Evolutionary conservation across 2,329 filamentous ascomycete genomes (phyloP), one percentile per base, ranked within the genome.

Genomic region (Arthrinium phaeospermum): DNA sequence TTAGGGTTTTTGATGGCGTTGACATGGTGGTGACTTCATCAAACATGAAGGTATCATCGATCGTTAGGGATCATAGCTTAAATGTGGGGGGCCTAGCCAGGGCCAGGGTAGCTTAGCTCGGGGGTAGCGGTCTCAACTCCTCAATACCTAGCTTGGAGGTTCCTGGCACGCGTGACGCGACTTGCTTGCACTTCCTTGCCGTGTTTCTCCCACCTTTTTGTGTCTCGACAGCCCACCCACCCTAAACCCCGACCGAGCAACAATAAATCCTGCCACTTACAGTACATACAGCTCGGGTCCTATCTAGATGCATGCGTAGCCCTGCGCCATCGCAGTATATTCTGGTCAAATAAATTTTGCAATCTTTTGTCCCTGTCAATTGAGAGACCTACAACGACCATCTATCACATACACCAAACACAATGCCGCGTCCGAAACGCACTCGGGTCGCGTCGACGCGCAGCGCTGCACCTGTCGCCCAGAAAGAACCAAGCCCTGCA

Each of bases 351-450:
- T n/a, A 47, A 46, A 19, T 10, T 27, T 19, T 24, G 13, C 6
- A 34, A 37, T 61, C 22, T 13, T 61, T 30, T 30, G 27, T 30
- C 4, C 12, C 22, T 37, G 16, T n/a, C 12, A 24, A 51, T 41
- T 64, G 34, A 41, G 19, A 41, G 1, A 34, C 27, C 27, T 57
- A 34, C 13, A 5, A 57, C 13, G 27, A 57, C 51, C 13, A 57
- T 27, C 51, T 16, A 57, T 30, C 13, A 24, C 19, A 34, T 16
- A 22, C 19, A 10, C 5, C 37, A 41, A 22, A 14, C 64, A 57
- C 51, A 24, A 81, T 81, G 80, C 78, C 80, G 75, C 78, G 79
- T 70, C 77, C 79, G 64, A 75, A 72, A 71, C 76, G 74, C 73
- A 75, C 75, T 47, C 67, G 78, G 72, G 75, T 75, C 73, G 78